Evolutionary conservation across 169 alveolate species (phyloP).

Genomic region (Plasmodium falciparum): DNA sequence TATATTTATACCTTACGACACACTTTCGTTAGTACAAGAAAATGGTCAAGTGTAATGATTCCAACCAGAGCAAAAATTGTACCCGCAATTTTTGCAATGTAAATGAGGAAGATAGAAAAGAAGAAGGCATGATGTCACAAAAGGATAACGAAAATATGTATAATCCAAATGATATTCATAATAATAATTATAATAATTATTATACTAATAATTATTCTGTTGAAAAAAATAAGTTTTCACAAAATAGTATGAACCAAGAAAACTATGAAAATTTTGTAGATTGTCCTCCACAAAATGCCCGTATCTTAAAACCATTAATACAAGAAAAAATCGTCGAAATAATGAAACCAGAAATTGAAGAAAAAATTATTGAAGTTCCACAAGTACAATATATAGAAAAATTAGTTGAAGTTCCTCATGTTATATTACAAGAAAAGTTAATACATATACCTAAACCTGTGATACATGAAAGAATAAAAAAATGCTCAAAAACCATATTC

Average conservation of each 20-base stretch:
- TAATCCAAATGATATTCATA: too few relatives aligned
- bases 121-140: too few relatives aligned
- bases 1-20: too few relatives aligned
- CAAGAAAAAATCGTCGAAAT: conserved; percentile 91
- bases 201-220: background rate
- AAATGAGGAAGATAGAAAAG: too few relatives aligned
- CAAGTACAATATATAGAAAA: conserved; percentile 92
- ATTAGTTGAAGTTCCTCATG: conserved; percentile 92
- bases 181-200: too few relatives aligned
- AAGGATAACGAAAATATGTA: too few relatives aligned
- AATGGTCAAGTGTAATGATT: too few relatives aligned
- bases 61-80: too few relatives aligned
- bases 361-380: conserved; percentile 93
- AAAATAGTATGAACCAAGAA: background rate
- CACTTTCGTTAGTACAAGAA: too few relatives aligned
- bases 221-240: conserved; percentile 1
- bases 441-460: conserved; percentile 92
- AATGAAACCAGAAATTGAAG: conserved; percentile 91
- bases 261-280: conserved; percentile 45
- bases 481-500: conserved; percentile 89
- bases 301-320: conserved; percentile 82
- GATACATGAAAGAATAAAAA: conserved; percentile 89
- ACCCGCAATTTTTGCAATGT: too few relatives aligned
- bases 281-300: conserved; percentile 83
- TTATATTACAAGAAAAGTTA: conserved; percentile 88